phyloP scores from a whole-genome alignment of 345 rosid genomes.

The Syzygium jambos region DNA sequence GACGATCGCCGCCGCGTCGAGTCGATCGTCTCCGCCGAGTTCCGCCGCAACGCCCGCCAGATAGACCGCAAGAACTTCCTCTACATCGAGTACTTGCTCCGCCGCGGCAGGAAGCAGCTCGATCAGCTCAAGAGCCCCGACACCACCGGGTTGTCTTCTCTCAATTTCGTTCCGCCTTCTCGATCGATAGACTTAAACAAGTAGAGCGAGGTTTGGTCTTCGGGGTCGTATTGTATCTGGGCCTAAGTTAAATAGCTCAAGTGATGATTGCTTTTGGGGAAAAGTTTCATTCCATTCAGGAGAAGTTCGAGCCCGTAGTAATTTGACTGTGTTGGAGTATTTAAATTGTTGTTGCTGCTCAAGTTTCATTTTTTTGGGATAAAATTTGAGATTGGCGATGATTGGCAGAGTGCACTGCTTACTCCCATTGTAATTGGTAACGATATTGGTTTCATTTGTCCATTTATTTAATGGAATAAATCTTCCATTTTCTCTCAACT shows the following conservation, averaged over 20 bases:
- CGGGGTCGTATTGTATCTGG: not conserved
- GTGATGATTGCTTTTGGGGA: not conserved
- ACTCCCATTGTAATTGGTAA: not conserved
- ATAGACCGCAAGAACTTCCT: slow-evolving; percentile 76
- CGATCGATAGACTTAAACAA: slow-evolving; percentile 2
- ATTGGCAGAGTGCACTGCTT: not conserved
- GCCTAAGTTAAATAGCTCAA: not conserved
- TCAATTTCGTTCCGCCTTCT: slow-evolving; percentile 14
- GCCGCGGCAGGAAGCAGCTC: slow-evolving; percentile 72
- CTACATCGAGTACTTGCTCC: slow-evolving; percentile 72
- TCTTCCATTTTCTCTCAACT: not conserved
- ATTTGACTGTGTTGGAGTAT: not conserved
- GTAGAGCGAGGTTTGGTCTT: not conserved
- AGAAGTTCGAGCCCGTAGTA: not conserved
- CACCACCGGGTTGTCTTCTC: slow-evolving; percentile 36
- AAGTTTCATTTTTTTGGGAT: not conserved
- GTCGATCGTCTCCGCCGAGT: slow-evolving; percentile 52
- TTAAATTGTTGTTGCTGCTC: not conserved
- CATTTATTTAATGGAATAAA: not conserved
- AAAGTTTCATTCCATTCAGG: not conserved
- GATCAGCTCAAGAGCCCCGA: slow-evolving; percentile 66
- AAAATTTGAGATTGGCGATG: not conserved
- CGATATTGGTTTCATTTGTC: not conserved
- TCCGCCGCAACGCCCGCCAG: slow-evolving; percentile 47
- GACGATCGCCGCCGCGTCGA: slow-evolving; percentile 56